Base-by-base conservation (phyloP, 352 stramenopile species). In the Phytophthora tubulina region DNA sequence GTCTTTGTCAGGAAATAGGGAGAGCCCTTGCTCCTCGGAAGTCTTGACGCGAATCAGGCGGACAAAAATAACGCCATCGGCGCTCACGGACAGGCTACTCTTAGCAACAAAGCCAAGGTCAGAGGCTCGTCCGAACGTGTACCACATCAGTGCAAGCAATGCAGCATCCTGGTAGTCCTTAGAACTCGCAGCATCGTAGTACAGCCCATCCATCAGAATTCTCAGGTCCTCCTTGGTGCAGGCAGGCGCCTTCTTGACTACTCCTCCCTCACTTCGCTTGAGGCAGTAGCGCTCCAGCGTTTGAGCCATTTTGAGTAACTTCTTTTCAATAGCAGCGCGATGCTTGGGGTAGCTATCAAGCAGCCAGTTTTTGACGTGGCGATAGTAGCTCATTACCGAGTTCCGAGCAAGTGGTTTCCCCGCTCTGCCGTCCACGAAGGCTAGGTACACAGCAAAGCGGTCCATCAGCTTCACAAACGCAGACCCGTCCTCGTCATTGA, bases 81-180 rank as follows among this genome's bases (percentile, higher is more conserved):
- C 21, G 21, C 21, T 27, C 21, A 27, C 21, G 21, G 21, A 27
- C 1, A 27, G 21, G 21, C 21, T 27, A 27, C 21, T 2, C 21
- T 27, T 27, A 27, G 21, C 21, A 27, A 27, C 21, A 27, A 27
- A 1, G 21, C 21, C 21, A 27, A 27, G 21, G 21, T 27, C 21
- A 27, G 21, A 27, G 21, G 21, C 21, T 27, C 21, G 21, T 27
- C 21, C 67, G 38, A 79, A 68, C 6, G 53, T 30, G 30, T 71
- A 71, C 62, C 62, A 70, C 48, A 73, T 61, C 1, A 73, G 10
- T 2, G 58, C 59, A 21, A 73, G 17, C 7, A 71, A 21, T 6
- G 52, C 58, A 5, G 67, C 63, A 32, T 79, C 67, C 41, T 79
- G 62, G n/a, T 79, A 71, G n/a, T 73, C 57, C 4, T 46, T 51